Evolutionary conservation across 495 filamentous ascomycete species (phyloP).

Genomic region (Penicillium arizonense): DNA sequence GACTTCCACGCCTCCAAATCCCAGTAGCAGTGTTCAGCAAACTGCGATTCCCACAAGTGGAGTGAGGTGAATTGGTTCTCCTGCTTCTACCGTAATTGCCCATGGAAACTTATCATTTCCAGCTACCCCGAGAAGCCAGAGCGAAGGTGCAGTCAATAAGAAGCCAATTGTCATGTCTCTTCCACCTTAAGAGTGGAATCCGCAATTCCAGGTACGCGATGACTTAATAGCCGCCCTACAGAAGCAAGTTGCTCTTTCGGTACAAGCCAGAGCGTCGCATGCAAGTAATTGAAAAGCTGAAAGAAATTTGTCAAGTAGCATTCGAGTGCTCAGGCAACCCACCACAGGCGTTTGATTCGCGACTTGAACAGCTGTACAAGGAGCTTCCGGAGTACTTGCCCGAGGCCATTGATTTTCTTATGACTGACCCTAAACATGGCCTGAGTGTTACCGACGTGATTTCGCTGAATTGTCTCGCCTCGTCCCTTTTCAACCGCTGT

Average conservation of each 20-base stretch:
- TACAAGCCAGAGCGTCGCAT: neutral
- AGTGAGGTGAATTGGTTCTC: neutral
- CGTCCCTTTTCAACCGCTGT: too few relatives aligned
- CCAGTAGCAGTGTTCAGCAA: neutral
- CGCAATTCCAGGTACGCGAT: too few relatives aligned
- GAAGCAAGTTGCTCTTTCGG: neutral
- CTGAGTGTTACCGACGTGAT: too few relatives aligned
- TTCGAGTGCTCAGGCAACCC: too few relatives aligned
- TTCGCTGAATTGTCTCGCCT: too few relatives aligned
- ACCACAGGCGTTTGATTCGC: neutral
- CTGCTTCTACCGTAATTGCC: neutral
- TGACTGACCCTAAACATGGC: too few relatives aligned
- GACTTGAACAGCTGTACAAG: neutral
- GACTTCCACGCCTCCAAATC: neutral
- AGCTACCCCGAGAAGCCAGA: constrained; percentile 7
- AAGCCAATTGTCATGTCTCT: neutral
- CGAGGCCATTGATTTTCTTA: too few relatives aligned
- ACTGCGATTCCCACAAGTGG: neutral
- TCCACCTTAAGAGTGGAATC: too few relatives aligned
- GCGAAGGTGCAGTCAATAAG: constrained; percentile 1
- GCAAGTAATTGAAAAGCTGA: neutral
- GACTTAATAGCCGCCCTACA: too few relatives aligned
- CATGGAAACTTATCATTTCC: constrained; percentile 7
- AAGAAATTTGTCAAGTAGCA: neutral
- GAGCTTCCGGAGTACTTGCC: neutral